Evolutionary conservation across 2,329 filamentous ascomycete species (phyloP).

Genomic region (Aschersonia sp.): DNA sequence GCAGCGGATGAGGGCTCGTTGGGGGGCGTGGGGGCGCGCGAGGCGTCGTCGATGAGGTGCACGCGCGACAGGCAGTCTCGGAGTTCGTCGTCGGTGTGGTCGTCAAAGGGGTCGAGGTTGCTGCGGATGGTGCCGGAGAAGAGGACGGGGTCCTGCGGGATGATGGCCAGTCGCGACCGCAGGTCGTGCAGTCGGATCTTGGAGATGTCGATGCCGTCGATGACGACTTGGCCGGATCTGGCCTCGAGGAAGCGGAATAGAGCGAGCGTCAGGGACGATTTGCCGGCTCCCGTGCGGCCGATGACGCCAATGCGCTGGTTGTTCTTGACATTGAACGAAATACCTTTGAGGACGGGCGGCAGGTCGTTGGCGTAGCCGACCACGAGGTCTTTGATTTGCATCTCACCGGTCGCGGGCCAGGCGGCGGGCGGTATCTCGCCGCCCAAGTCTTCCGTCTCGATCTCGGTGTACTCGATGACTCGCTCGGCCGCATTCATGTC

Average conservation of each 20-base stretch:
- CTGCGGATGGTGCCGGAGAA: constrained; percentile 66
- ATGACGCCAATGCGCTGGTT: constrained; percentile 65
- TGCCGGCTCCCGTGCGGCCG: constrained; percentile 65
- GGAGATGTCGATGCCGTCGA: constrained; percentile 64
- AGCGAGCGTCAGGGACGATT: constrained; percentile 61
- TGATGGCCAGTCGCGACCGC: constrained; percentile 63
- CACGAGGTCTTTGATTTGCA: constrained; percentile 61
- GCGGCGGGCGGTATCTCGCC: constrained; percentile 49
- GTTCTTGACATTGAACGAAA: constrained; percentile 50
- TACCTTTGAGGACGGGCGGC: constrained; percentile 53
- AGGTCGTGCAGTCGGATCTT: constrained; percentile 56
- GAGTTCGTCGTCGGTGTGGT: constrained; percentile 55
- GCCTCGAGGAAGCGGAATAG: constrained; percentile 68
- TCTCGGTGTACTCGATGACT: constrained; percentile 58
- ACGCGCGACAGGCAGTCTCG: constrained; percentile 56
- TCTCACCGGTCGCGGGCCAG: constrained; percentile 60
- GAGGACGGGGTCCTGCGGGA: constrained; percentile 66
- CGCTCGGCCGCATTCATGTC: constrained; percentile 70
- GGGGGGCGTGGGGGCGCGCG: constrained; percentile 21
- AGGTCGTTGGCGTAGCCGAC: constrained; percentile 60
- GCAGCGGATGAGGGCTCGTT: constrained; percentile 23
- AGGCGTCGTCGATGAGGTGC: constrained; percentile 38
- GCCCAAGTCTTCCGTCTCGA: constrained; percentile 51
- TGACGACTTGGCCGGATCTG: constrained; percentile 46
- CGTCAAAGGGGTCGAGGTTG: constrained; percentile 65